These are phyloP conservation scores for Balakata baccata DNA, from an alignment of 345 rosid genomes.

Conservation along the genomic window DNA sequence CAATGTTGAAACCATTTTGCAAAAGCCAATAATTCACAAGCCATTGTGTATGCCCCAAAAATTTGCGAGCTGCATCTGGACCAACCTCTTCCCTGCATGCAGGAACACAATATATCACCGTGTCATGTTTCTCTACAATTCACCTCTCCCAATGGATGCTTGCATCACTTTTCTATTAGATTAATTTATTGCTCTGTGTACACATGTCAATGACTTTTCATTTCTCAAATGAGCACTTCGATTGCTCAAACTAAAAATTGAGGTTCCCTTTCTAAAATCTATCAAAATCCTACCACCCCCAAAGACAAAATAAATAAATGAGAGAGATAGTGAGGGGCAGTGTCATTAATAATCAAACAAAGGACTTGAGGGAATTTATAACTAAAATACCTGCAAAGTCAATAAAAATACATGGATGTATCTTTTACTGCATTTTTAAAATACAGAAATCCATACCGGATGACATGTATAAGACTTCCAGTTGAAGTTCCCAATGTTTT, in stretches of 20 bases:
- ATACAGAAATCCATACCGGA: constrained; percentile 53
- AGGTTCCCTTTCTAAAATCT: too few species aligned
- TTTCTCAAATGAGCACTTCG: neutral
- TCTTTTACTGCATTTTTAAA: neutral
- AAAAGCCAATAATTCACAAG: constrained; percentile 99
- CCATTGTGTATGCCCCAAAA: constrained; percentile 99
- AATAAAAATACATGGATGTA: neutral
- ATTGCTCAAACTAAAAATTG: neutral
- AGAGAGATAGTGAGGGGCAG: neutral
- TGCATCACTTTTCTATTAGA: neutral
- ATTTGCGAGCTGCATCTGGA: constrained; percentile 98
- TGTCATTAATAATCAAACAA: neutral
- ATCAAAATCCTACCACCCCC: neutral
- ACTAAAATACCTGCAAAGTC: neutral
- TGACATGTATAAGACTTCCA: constrained; percentile 95
- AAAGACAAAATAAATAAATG: neutral
- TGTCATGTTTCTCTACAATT: neutral
- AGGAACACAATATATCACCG: neutral
- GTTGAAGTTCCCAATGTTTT: constrained; percentile 83
- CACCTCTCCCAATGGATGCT: neutral
- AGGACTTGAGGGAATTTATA: neutral
- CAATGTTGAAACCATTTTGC: constrained; percentile 92
- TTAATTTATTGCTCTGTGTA: neutral
- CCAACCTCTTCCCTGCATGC: constrained; percentile 93
- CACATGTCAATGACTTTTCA: neutral